Percentiles rank a stretch among this genome's conserved stretches.
phyloP scores from a whole-genome alignment of 108 stramenopile genomes.

The Pseudonitzschia multiseries region DNA sequence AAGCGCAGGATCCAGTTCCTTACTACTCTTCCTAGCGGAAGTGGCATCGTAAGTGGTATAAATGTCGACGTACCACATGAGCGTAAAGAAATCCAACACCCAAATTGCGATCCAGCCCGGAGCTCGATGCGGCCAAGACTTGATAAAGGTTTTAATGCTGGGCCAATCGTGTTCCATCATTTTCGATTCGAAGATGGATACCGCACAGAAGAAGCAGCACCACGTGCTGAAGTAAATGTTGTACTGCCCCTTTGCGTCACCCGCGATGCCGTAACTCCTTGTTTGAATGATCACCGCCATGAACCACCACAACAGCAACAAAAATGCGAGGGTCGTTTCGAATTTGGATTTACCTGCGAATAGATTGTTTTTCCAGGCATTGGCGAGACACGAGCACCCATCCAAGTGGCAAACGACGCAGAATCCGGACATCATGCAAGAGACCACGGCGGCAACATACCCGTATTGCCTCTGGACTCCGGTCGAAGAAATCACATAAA shows the following conservation, averaged over 20 bases:
- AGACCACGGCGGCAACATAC: slow-evolving; percentile 39
- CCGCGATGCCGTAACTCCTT: slow-evolving; percentile 60
- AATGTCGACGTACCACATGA: slow-evolving; percentile 61
- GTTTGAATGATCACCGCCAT: slow-evolving; percentile 66
- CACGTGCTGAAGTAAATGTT: slow-evolving; percentile 70
- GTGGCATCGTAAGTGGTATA: slow-evolving; percentile 21
- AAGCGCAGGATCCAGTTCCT: neutral
- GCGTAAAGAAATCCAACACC: slow-evolving; percentile 44
- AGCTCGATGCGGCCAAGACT: slow-evolving; percentile 71
- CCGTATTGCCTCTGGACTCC: slow-evolving; percentile 45
- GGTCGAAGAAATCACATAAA: slow-evolving; percentile 24
- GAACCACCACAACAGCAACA: slow-evolving; percentile 69
- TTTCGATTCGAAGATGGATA: slow-evolving; percentile 61
- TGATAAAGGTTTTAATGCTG: slow-evolving; percentile 51
- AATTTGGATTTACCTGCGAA: slow-evolving; percentile 45
- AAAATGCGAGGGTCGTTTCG: slow-evolving; percentile 44
- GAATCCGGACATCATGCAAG: slow-evolving; percentile 38
- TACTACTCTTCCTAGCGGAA: neutral
- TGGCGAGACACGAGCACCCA: slow-evolving; percentile 34
- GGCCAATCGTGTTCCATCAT: slow-evolving; percentile 46
- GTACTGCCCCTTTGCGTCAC: slow-evolving; percentile 71
- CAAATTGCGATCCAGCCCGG: slow-evolving; percentile 71
- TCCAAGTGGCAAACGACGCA: slow-evolving; percentile 50
- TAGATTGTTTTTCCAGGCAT: neutral
- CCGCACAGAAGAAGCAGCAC: slow-evolving; percentile 47